Base-by-base conservation (phyloP, 2,329 filamentous ascomycete genomes). In the Trichoderma pleuroti region DNA sequence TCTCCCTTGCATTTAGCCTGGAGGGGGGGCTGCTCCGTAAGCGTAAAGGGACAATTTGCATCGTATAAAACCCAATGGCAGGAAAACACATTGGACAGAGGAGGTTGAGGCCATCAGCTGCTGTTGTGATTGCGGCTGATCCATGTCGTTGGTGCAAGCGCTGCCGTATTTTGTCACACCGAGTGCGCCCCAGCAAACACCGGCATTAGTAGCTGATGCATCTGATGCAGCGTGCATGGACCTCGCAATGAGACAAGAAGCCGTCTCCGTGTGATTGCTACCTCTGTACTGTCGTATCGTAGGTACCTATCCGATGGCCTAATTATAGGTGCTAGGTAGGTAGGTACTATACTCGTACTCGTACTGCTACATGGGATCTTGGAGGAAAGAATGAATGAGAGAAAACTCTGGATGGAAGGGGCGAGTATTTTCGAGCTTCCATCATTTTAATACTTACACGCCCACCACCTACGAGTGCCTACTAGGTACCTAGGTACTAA, bases 1-100 rank as follows among this genome's bases (percentile, higher is more conserved):
- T 66, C 63, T 66, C 63, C 63, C 63, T 66, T 66, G 63, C 32
- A 36, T 56, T 21, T 28, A 16, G 39, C 28, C 61, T 30, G 42
- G 39, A 36, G 60, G 28, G 60, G 60, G 60, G 36, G 24, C 10
- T 32, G 36, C 28, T 32, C 52, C 26, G 26, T 26, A 18, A 26
- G 12, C 52, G 52, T 28, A 56, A 14, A 56, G 12, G 52, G 26
- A 28, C 24, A 10, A 14, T 5, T 18, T 18, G 14, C 14, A 26
- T 30, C 28, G n/a, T 42, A 42, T 42, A 42, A 42, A 42, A 16
- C 18, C 39, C 54, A 30, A 32, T 57, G 54, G 28, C 54, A 63
- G 46, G 4, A 32, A 14, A 49, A 49, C n/a, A 49, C 42, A 21
- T 28, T 28, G 26, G 5, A 9, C 6, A 63, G 39, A 63, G n/a